Percentiles rank a stretch among this genome's conserved stretches.
These are phyloP conservation scores for Citropsis articulata DNA, from an alignment of 345 rosid species.

Conservation along the genomic window DNA sequence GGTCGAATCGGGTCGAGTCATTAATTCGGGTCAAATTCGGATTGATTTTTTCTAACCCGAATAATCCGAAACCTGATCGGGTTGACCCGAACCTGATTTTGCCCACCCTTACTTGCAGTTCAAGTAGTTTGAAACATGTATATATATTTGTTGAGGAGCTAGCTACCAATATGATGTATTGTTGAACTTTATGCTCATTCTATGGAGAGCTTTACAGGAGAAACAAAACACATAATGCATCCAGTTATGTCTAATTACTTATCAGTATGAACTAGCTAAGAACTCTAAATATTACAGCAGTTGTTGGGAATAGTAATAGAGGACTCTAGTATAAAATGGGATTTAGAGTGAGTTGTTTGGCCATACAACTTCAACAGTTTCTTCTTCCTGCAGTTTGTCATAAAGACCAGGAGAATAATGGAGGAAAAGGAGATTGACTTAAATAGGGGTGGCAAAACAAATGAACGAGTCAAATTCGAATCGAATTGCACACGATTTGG, in stretches of 20 bases:
- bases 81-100: too few species aligned
- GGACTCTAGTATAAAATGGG: background rate
- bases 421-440: conserved; percentile 51
- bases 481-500: too few species aligned
- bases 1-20: too few species aligned
- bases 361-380: background rate
- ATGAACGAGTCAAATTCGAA: too few species aligned
- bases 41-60: too few species aligned
- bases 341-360: background rate
- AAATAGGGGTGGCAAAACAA: too few species aligned
- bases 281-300: background rate
- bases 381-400: conserved; percentile 60
- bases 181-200: background rate
- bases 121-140: background rate
- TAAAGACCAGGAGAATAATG: conserved; percentile 75
- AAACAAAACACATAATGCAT: too few species aligned
- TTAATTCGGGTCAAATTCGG: too few species aligned
- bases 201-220: background rate
- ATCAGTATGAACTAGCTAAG: background rate
- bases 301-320: background rate
- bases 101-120: too few species aligned
- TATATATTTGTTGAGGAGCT: background rate
- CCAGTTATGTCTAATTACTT: background rate
- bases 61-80: too few species aligned
- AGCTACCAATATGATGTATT: background rate